Conservation (phyloP, 345 rosid species). For the Raphanus raphanistrum region DNA sequence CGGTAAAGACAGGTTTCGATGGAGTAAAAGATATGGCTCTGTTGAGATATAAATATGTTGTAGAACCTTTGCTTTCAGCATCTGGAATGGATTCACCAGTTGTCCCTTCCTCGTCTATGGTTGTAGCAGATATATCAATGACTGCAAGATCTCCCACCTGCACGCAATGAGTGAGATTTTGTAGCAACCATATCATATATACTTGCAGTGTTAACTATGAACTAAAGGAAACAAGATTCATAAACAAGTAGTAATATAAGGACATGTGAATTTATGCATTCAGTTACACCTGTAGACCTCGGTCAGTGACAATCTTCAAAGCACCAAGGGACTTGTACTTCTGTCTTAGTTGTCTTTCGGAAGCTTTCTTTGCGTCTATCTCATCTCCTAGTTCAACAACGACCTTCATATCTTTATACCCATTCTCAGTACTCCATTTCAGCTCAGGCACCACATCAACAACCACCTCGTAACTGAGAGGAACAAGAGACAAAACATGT, state of each 20-base stretch:
- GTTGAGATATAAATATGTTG: no score
- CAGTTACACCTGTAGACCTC: constrained; percentile 88
- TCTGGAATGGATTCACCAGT: constrained; percentile 66
- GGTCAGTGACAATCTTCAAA: constrained; percentile 65
- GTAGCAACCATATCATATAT: background rate
- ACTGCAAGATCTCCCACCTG: constrained; percentile 89
- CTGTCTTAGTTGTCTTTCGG: constrained; percentile 71
- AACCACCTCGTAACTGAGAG: constrained; percentile 73
- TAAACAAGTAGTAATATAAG: background rate
- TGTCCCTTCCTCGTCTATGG: constrained; percentile 57
- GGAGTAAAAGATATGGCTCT: background rate
- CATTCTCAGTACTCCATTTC: constrained; percentile 80
- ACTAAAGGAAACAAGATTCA: background rate
- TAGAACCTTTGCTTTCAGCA: constrained; percentile 95
- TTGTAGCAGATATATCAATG: constrained; percentile 82
- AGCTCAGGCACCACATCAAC: constrained; percentile 90
- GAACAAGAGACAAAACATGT: constrained; percentile 25
- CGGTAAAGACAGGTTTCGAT: background rate
- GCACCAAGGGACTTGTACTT: constrained; percentile 75
- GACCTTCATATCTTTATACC: constrained; percentile 77
- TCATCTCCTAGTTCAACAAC: constrained; percentile 87
- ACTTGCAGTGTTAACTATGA: background rate
- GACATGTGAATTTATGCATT: background rate
- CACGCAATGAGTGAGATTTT: background rate
- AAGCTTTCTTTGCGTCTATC: constrained; percentile 68